phyloP scores from a whole-genome alignment of 2,329 filamentous ascomycete species.

The Byssochlamys sp. region DNA sequence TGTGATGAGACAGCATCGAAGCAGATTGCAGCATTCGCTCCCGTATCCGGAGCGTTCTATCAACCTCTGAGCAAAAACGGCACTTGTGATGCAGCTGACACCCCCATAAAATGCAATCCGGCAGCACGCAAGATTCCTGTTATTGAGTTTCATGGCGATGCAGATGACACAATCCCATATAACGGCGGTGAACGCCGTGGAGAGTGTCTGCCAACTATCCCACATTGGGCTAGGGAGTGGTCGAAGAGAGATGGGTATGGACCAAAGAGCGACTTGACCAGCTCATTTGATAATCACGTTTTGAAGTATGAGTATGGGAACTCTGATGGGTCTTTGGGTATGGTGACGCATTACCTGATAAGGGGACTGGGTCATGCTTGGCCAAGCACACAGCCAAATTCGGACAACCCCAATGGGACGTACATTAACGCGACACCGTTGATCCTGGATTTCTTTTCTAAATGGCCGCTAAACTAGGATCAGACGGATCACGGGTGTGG shows the following conservation, averaged over 20 bases:
- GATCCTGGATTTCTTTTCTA: conserved; percentile 13
- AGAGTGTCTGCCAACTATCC: conserved; percentile 13
- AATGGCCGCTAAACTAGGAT: neutral
- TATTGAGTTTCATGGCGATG: conserved; percentile 37
- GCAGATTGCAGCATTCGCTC: conserved; percentile 43
- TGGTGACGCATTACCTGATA: conserved; percentile 12
- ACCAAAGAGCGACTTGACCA: conserved; percentile 2
- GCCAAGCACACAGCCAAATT: conserved; percentile 12
- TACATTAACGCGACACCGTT: conserved; percentile 13
- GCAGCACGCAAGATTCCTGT: conserved; percentile 26
- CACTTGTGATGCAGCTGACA: conserved; percentile 4
- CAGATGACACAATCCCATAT: conserved; percentile 35
- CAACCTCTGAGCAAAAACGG: conserved; percentile 9
- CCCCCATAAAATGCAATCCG: conserved; percentile 18
- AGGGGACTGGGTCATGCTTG: conserved; percentile 10
- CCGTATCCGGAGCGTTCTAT: conserved; percentile 41
- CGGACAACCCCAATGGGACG: conserved; percentile 9
- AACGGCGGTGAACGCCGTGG: conserved; percentile 19
- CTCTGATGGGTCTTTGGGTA: neutral
- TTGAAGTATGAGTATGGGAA: conserved; percentile 5
- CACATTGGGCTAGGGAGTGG: conserved; percentile 13
- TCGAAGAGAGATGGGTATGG: conserved; percentile 16
- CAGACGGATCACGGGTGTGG: neutral
- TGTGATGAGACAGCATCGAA: conserved; percentile 35
- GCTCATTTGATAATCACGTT: conserved; percentile 2